These are phyloP conservation scores for Trematosphaeria pertusa DNA, from an alignment of 2,329 filamentous ascomycete species.

Conservation along the genomic window DNA sequence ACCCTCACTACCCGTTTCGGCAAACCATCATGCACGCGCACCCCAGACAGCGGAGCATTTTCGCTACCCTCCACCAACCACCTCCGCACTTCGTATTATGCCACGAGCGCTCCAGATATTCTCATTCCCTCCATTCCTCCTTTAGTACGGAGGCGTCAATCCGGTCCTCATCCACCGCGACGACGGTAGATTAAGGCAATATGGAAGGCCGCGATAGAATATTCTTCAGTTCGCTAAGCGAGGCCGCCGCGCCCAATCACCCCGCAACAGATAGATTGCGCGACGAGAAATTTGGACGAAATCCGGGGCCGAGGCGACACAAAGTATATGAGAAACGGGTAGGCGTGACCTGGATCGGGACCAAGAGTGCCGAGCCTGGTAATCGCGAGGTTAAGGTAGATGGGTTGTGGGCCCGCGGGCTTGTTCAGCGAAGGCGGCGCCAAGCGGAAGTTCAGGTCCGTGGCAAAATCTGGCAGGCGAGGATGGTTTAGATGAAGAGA, in stretches of 20 bases:
- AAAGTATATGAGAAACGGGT: conserved; percentile 2
- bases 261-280: conserved; percentile 17
- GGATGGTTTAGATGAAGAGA: too few relatives aligned
- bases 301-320: background rate
- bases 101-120: conserved; percentile 12
- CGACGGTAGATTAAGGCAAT: conserved; percentile 38
- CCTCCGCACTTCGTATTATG: conserved; percentile 6
- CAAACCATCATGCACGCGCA: conserved; percentile 1
- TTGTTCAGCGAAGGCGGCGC: too few relatives aligned
- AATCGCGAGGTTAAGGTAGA: background rate
- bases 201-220: conserved; percentile 26
- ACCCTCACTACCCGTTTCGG: too few relatives aligned
- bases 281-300: conserved; percentile 4
- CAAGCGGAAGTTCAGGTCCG: too few relatives aligned
- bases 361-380: conserved; percentile 7
- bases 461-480: too few relatives aligned
- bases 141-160: conserved; percentile 17
- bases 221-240: conserved; percentile 29
- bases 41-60: conserved; percentile 19
- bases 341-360: conserved; percentile 7
- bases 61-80: conserved; percentile 26
- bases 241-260: conserved; percentile 27
- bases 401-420: too few relatives aligned
- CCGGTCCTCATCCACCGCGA: conserved; percentile 17
- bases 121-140: conserved; percentile 7